Evolutionary conservation across 1,284 basidiomycete species (phyloP).

Genomic region (Phellopilus nigrolimitatus): DNA sequence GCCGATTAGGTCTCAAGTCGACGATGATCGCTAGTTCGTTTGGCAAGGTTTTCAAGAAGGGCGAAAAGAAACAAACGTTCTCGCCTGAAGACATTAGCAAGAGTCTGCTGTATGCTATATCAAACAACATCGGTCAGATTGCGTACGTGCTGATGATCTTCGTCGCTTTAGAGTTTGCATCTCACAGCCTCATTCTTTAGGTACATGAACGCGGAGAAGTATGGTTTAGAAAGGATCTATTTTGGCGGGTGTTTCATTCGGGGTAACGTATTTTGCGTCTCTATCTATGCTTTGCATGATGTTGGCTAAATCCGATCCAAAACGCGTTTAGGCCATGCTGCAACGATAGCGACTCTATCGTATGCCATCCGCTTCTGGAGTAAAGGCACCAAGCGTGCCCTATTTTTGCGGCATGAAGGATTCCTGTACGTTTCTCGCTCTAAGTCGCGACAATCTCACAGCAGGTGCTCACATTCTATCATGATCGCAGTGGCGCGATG

Average conservation of each 20-base stretch:
- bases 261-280: constrained; percentile 43
- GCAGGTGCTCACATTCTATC: constrained; percentile 8
- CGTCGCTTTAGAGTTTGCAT: background rate
- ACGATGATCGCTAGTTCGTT: constrained; percentile 98
- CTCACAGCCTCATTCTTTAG: constrained; percentile 37
- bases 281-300: constrained; percentile 2
- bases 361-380: constrained; percentile 99
- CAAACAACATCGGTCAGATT: constrained; percentile 99
- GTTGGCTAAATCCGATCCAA: constrained; percentile 15
- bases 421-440: constrained; percentile 71
- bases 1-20: constrained; percentile 91
- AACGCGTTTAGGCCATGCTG: constrained; percentile 72
- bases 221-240: constrained; percentile 94
- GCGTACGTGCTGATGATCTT: constrained; percentile 69
- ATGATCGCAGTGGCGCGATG: constrained; percentile 65
- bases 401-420: constrained; percentile 97
- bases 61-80: constrained; percentile 72
- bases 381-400: constrained; percentile 93
- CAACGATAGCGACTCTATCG: constrained; percentile 95
- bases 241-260: constrained; percentile 99
- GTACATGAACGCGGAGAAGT: constrained; percentile 99
- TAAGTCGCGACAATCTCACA: background rate
- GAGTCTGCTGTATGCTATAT: constrained; percentile 92
- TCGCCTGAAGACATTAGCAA: constrained; percentile 92
- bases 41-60: constrained; percentile 97